Percentiles rank a stretch among this genome's conserved stretches.
Evolutionary conservation across 2,329 filamentous ascomycete species (phyloP).

Genomic region (Elsinoe fawcettii): DNA sequence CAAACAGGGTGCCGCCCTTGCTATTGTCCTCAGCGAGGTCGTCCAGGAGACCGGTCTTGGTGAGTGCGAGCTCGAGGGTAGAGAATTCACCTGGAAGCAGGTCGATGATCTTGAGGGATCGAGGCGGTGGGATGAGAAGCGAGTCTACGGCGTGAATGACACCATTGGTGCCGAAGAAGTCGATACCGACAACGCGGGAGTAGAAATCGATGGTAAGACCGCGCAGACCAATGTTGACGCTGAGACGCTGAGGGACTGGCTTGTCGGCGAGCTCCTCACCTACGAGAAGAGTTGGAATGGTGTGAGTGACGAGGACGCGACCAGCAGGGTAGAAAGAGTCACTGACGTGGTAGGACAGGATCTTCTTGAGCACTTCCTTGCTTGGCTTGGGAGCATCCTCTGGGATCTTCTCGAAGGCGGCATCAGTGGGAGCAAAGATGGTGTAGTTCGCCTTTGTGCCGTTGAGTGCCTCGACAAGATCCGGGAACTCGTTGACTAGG

Average conservation of each 20-base stretch:
- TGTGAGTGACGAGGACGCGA: conserved; percentile 61
- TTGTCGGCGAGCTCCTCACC: conserved; percentile 54
- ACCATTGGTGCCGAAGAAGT: conserved; percentile 71
- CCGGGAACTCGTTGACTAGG: conserved; percentile 63
- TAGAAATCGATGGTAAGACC: conserved; percentile 72
- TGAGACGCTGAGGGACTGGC: conserved; percentile 59
- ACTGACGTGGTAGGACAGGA: conserved; percentile 69
- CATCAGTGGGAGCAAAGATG: conserved; percentile 70
- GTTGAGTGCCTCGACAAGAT: conserved; percentile 67
- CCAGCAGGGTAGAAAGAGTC: conserved; percentile 58
- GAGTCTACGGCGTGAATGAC: conserved; percentile 70
- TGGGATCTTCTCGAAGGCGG: conserved; percentile 62
- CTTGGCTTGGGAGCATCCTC: conserved; percentile 52
- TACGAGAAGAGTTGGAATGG: conserved; percentile 61
- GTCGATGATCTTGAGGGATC: conserved; percentile 55
- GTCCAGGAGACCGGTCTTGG: conserved; percentile 63
- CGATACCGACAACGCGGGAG: conserved; percentile 58
- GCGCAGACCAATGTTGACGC: conserved; percentile 54
- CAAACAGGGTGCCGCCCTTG: conserved; percentile 68
- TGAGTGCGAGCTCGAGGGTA: conserved; percentile 66
- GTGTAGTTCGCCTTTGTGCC: conserved; percentile 68
- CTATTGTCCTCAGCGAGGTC: conserved; percentile 48
- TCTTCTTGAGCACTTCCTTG: conserved; percentile 60
- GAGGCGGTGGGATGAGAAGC: conserved; percentile 68
- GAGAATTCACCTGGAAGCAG: conserved; percentile 64